phyloP scores from a whole-genome alignment of 164 flowering plant species.

The Chimonanthus salicifolius region DNA sequence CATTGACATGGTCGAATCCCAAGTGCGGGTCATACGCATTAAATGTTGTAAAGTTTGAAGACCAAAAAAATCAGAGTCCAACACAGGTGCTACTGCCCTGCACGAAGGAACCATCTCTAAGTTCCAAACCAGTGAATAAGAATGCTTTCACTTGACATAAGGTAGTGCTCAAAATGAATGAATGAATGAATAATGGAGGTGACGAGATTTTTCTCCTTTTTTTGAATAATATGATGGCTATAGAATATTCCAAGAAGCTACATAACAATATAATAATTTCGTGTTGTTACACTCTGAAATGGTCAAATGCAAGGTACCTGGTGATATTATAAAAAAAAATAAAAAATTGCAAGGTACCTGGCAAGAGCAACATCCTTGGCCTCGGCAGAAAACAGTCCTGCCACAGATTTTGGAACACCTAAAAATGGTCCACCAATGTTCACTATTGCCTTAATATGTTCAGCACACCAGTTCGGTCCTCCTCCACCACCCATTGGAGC shows the following conservation, averaged over 20 bases:
- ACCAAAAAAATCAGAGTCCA: conserved; percentile 66
- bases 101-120: conserved; percentile 13
- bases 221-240: no score
- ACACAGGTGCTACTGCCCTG: conserved; percentile 87
- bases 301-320: conserved; percentile 39
- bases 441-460: conserved; percentile 57
- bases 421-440: conserved; percentile 87
- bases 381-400: conserved; percentile 96
- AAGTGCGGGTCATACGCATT: conserved; percentile 90
- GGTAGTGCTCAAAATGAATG: neutral
- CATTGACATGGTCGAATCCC: conserved; percentile 99
- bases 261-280: no score
- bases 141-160: neutral
- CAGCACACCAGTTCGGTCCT: conserved; percentile 57
- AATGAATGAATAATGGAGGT: no score
- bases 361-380: conserved; percentile 93
- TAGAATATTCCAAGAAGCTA: no score
- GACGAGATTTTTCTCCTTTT: no score
- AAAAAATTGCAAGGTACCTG: conserved; percentile 39
- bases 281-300: neutral
- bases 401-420: conserved; percentile 91
- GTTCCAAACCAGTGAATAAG: neutral
- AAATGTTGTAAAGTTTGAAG: conserved; percentile 76
- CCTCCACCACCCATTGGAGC: conserved; percentile 74
- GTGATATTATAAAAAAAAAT: conserved; percentile 10